phyloP scores from a whole-genome alignment of 164 flowering plant species.

The Berberis vulgaris region DNA sequence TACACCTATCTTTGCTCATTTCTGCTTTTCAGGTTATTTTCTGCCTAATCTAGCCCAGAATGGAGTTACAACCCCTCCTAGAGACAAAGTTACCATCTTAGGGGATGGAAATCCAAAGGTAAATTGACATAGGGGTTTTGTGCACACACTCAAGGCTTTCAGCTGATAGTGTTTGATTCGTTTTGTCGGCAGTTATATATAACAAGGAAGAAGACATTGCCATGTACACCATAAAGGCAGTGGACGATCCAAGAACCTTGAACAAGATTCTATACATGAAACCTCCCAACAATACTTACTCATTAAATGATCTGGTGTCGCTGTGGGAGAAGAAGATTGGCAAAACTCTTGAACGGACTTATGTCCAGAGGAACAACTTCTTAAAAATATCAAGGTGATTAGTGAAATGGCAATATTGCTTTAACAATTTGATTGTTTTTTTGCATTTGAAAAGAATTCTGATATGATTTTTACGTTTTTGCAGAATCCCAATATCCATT shows the following conservation, averaged over 20 bases:
- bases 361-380: constrained; percentile 51
- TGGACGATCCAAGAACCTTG: constrained; percentile 66
- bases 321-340: constrained; percentile 74
- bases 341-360: constrained; percentile 44
- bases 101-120: constrained; percentile 57
- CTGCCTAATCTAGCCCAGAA: constrained; percentile 37
- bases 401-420: too few relatives aligned
- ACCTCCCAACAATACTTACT: constrained; percentile 38
- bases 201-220: constrained; percentile 55
- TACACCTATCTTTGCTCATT: constrained; percentile 31
- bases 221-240: constrained; percentile 52
- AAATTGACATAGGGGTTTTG: neutral
- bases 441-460: neutral
- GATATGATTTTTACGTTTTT: too few relatives aligned
- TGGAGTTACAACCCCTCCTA: constrained; percentile 40
- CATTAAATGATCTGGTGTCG: constrained; percentile 55
- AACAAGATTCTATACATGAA: constrained; percentile 53
- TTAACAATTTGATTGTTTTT: neutral
- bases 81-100: constrained; percentile 41
- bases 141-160: neutral
- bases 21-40: constrained; percentile 38
- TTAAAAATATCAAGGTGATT: constrained; percentile 55
- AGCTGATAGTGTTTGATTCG: neutral
- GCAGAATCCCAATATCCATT: too few relatives aligned
- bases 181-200: constrained; percentile 31